Evolutionary conservation across 257 asterid species (phyloP), one percentile per base, ranked within the genome.

Genomic region (Solanum pennellii): DNA sequence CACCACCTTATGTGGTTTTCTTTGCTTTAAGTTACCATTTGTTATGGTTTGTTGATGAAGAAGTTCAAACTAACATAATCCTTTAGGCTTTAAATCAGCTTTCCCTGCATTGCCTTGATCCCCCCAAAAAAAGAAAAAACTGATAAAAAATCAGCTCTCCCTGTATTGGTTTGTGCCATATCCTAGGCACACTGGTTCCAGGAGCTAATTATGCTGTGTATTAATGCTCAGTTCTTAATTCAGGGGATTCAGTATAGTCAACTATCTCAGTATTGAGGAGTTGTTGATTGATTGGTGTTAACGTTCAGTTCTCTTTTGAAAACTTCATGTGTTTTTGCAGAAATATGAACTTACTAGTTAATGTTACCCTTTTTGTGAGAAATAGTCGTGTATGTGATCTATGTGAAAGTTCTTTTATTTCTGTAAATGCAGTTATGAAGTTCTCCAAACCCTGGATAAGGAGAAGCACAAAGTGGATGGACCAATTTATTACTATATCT

Each of bases 401-500:
- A 27, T 80, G 44, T 89, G 23, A 84, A 41, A 23, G 44, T 59
- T 35, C 35, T 52, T 60, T 45, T 88, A 35, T 52, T 27, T 87
- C 60, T 84, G 47, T 39, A 10, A 15, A 77, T 60, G 90, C 95
- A 96, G 99, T 89, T 94, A 93, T 65, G 98, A 96, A 90, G 84
- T 91, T 62, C 39, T 94, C 39, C 88, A 31, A 90, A 88, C 89
- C 72, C 31, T 95, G 88, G 94, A 95, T 80, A 94, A 84, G 90
- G 95, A 92, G 91, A 91, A 87, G 69, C 92, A 94, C 92, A 92
- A 82, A 88, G 86, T 86, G 75, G 94, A 90, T 29, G 98, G 95
- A 66, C 97, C 99, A 13, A 82, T 97, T 49, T 94, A 92, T 87
- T 97, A 95, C 93, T 97, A 97, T 88, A 13, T 94, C 69, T 97